Evolutionary conservation across 2,329 filamentous ascomycete genomes (phyloP).

Genomic region (Ceratocystis cacaofunesta): DNA sequence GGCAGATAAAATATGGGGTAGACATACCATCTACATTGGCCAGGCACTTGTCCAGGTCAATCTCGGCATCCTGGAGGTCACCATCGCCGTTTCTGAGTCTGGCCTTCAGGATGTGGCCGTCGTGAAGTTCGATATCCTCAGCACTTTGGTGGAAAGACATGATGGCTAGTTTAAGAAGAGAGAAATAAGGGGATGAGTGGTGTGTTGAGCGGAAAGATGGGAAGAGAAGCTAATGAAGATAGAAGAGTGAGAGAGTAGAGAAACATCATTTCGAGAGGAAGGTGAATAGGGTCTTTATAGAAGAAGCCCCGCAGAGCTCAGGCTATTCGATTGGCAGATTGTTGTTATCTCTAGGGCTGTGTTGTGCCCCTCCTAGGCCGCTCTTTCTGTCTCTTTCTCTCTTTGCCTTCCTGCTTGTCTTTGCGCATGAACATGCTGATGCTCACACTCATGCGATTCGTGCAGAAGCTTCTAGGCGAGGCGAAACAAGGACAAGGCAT

Average conservation of each 20-base stretch:
- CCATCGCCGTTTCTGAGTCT: conserved; percentile 30
- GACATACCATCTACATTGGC: conserved; percentile 34
- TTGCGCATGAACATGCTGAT: conserved; percentile 1
- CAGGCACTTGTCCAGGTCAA: conserved; percentile 42
- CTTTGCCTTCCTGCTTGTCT: neutral
- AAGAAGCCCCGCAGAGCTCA: neutral
- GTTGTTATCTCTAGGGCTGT: neutral
- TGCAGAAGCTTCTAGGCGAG: conserved; percentile 1
- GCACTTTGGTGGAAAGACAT: conserved; percentile 34
- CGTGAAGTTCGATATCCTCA: conserved; percentile 27
- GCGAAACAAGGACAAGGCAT: neutral
- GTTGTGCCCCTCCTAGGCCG: too few species aligned
- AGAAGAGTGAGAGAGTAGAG: neutral
- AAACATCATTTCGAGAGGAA: neutral
- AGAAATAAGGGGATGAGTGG: neutral
- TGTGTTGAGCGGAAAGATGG: neutral
- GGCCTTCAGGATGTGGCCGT: conserved; percentile 35
- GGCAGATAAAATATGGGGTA: conserved; percentile 13
- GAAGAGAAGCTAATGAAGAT: neutral
- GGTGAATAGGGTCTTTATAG: neutral
- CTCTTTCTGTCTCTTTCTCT: too few species aligned
- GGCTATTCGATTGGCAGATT: neutral
- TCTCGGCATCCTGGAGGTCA: conserved; percentile 28
- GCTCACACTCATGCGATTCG: conserved; percentile 1
- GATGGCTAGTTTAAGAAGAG: neutral